Evolutionary conservation across 805 yeast species (phyloP), one percentile per base, ranked within the genome.

Genomic region (Metschnikowia kofuensis): DNA sequence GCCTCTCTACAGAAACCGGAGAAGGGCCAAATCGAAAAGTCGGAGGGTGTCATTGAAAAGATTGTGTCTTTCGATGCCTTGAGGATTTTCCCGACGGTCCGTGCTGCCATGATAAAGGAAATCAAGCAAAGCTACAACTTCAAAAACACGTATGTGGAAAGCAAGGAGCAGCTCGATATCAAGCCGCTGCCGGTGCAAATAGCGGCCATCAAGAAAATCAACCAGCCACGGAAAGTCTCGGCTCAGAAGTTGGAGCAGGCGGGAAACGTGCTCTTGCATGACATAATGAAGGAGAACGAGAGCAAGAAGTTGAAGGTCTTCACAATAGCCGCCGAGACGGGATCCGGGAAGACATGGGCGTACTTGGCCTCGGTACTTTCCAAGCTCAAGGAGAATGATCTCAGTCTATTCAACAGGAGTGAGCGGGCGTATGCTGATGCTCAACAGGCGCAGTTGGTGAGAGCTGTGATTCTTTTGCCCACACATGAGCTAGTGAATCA

Each of bases 321-420:
- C 71, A 81, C 94, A 2, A 66, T 92, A 47, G 97, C 98, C 0
- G 96, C 97, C 2, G 98, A 94, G 64, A 92, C 99, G 0, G 99
- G 99, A 0, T 86, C 96, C 0, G 99, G 99, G 8, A 92, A 92
- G 63, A 92, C 99, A 0, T 83, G 96, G 83, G 90, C 97, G 0
- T 92, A 91, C 61, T 62, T 94, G 51, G 82, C 87, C 0, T 91
- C 96, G 0, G 53, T 92, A 34, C 54, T 91, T 35, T 85, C 89
- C 42, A 81, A 79, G 53, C 66, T 91, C 53, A 79, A 82, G 51
- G 83, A 84, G 49, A 81, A 78, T 44, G 83, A 84, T 48, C 50
- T 65, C 11, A 58, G 57, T 7, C 41, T 58, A 2, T 69, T 60
- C 52, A 54, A 55, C 16, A 50, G 47, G 14, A 56, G 59, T 11